These are phyloP conservation scores for Rutstroemia sp. DNA, from an alignment of 2,329 filamentous ascomycete genomes.

Conservation along the genomic window DNA sequence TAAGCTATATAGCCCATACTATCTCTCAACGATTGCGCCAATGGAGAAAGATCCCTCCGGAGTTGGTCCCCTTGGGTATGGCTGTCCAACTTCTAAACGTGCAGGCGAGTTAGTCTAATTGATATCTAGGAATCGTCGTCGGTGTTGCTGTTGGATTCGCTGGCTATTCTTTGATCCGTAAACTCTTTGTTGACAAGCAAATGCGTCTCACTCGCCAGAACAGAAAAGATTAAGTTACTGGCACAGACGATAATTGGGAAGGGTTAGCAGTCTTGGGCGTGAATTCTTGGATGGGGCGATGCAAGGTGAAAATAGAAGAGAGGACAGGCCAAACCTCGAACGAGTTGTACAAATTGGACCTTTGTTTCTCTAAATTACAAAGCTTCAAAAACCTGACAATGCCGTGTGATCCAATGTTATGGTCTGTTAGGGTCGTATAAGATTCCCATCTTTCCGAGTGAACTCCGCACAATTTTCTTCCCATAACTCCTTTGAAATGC, in stretches of 20 bases:
- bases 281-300: neutral
- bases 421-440: neutral
- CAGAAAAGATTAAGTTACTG: conserved; percentile 26
- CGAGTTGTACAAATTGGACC: conserved; percentile 10
- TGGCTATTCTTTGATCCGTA: conserved; percentile 72
- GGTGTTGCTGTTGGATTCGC: conserved; percentile 76
- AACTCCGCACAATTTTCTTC: conserved; percentile 11
- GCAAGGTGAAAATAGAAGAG: neutral
- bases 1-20: conserved; percentile 66
- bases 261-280: neutral
- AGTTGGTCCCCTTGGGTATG: conserved; percentile 91
- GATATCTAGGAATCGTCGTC: conserved; percentile 63
- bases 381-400: conserved; percentile 6
- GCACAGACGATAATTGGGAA: conserved; percentile 6
- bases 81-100: neutral
- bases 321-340: conserved; percentile 2
- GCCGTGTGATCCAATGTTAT: neutral
- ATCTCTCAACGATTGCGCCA: conserved; percentile 90
- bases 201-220: conserved; percentile 74
- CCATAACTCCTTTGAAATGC: conserved; percentile 18
- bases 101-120: conserved; percentile 14
- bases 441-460: neutral
- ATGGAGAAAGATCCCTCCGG: conserved; percentile 83
- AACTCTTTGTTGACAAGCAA: conserved; percentile 84
- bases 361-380: conserved; percentile 20